Evolutionary conservation across 192 early-diverging fungal genomes (phyloP), one percentile per base, ranked within the genome.

Genomic region (Thamnidium elegans): DNA sequence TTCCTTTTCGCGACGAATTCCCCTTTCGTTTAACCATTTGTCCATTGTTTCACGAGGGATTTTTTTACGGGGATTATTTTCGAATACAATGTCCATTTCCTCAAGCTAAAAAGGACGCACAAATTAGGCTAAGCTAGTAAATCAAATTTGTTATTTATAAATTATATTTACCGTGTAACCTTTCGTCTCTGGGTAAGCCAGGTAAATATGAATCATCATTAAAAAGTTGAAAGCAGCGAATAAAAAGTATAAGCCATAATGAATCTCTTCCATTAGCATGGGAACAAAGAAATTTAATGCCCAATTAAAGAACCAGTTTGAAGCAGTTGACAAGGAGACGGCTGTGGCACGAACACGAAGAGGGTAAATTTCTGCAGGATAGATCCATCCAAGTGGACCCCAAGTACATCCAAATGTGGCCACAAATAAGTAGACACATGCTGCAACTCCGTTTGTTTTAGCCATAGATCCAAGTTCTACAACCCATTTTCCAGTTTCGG

Each of bases 221-320:
- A 75, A 73, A 48, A 88, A 76, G 79, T 85, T 86, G 56, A 87
- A 81, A 19, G 70, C 72, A 15, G 81, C 90, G 72, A 90, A 96
- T 54, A 94, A 79, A 65, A 85, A 69, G 76, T 89, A 89, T 42
- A 87, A 70, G 4, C 82, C 77, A 77, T 82, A 90, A 46, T 83
- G 83, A 55, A 86, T 83, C 31, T 67, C 65, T 62, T 92, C 77
- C 64, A 91, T 78, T 23, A 92, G 68, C 59, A 88, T 84, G 5
- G 93, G 94, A 4, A 85, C 84, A 55, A 87, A 73, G 56, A 89
- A 84, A 14, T 79, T 87, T n/a, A 97, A 79, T 58, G 85, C 50
- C 74, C 86, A 88, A 82, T 94, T 95, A 76, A 88, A 92, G 42
- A 89, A 68, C 95, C 95, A 98, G 85, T 98, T 97, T 53, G 92